phyloP scores from a whole-genome alignment of 164 flowering plant species.

The Magnolia sinica region DNA sequence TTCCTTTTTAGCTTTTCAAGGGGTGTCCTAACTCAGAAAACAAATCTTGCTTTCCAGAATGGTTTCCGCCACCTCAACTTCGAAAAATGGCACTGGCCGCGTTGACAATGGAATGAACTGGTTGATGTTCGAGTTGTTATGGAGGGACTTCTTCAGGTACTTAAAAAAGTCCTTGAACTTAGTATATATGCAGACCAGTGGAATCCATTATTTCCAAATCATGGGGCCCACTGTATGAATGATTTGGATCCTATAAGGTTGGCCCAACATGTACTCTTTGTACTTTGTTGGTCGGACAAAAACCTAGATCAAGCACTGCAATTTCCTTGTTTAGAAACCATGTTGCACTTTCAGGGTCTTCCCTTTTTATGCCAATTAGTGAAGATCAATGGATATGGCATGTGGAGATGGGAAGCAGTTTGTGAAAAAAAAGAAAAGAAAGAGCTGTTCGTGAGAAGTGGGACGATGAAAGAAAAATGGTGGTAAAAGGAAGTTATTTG shows the following conservation, averaged over 20 bases:
- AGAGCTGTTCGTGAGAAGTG: too few relatives aligned
- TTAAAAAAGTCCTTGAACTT: background rate
- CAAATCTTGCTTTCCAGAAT: constrained; percentile 33
- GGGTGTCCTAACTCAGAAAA: constrained; percentile 7
- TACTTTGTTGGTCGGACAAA: background rate
- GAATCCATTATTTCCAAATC: background rate
- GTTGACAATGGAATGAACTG: constrained; percentile 66
- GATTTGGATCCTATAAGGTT: background rate
- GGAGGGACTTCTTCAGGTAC: constrained; percentile 99
- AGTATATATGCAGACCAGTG: background rate
- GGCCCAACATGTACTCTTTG: background rate
- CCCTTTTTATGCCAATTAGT: background rate
- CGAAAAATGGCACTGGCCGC: constrained; percentile 44
- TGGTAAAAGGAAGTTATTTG: too few relatives aligned
- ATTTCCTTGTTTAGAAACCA: background rate
- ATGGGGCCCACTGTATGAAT: background rate
- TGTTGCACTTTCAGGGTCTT: background rate
- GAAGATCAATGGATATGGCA: too few relatives aligned
- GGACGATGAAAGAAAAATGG: too few relatives aligned
- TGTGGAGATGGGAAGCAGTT: too few relatives aligned
- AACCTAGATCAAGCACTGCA: background rate
- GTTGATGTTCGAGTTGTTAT: constrained; percentile 85
- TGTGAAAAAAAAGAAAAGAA: too few relatives aligned
- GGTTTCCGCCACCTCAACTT: constrained; percentile 45
- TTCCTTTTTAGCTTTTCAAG: background rate